Evolutionary conservation across 352 stramenopile species (phyloP).

Genomic region (Phytophthora capsici): DNA sequence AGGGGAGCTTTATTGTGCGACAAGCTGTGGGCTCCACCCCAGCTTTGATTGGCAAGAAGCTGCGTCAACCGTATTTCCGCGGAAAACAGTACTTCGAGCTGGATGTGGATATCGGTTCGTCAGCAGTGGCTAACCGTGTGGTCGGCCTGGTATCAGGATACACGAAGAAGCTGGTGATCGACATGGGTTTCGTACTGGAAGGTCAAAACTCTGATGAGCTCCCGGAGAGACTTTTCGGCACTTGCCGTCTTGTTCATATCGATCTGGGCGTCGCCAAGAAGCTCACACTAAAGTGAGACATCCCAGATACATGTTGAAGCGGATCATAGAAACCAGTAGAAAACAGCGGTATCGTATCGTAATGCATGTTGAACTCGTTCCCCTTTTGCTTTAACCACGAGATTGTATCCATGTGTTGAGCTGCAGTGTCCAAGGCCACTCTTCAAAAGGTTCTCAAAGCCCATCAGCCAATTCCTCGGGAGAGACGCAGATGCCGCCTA

Average conservation of each 20-base stretch:
- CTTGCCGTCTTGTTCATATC: slow-evolving; percentile 63
- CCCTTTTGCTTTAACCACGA: background rate
- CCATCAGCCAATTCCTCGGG: slow-evolving; percentile 25
- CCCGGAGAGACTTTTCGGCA: slow-evolving; percentile 76
- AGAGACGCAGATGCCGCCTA: slow-evolving; percentile 24
- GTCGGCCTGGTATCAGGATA: slow-evolving; percentile 74
- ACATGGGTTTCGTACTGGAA: slow-evolving; percentile 83
- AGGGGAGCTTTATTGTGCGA: slow-evolving; percentile 82
- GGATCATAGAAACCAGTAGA: slow-evolving; percentile 29
- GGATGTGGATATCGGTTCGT: slow-evolving; percentile 77
- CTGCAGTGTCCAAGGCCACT: background rate
- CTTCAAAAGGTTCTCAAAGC: background rate
- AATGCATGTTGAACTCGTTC: slow-evolving; percentile 17
- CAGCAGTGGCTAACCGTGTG: slow-evolving; percentile 77
- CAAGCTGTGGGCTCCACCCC: slow-evolving; percentile 79
- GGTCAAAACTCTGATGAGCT: slow-evolving; percentile 69
- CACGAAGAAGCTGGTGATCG: slow-evolving; percentile 84
- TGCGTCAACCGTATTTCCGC: slow-evolving; percentile 67
- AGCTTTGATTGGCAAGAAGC: slow-evolving; percentile 78
- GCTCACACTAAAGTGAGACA: slow-evolving; percentile 23
- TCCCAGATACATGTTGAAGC: slow-evolving; percentile 9
- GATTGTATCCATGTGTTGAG: slow-evolving; percentile 1
- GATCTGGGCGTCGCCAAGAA: slow-evolving; percentile 58
- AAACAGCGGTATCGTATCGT: slow-evolving; percentile 27
- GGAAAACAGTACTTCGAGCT: slow-evolving; percentile 81